Conservation (phyloP, 352 stramenopile genomes). For the Thalassiosira mediterranea region DNA sequence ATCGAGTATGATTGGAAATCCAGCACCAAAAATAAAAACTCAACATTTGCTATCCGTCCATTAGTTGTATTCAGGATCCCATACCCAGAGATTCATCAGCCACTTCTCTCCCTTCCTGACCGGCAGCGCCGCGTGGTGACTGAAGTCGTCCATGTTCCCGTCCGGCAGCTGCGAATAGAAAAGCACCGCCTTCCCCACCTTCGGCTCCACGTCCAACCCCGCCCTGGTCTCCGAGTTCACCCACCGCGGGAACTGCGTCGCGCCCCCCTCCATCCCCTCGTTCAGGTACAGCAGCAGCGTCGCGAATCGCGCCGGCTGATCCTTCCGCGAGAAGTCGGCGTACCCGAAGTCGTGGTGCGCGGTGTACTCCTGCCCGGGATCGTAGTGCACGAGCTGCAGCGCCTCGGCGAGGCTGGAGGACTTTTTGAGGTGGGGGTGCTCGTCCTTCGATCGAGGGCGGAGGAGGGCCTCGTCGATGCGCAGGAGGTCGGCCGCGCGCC, state of each 20-base stretch:
- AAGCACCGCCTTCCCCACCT: conserved; percentile 80
- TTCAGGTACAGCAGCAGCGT: conserved; percentile 85
- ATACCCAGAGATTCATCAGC: conserved; percentile 80
- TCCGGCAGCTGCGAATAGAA: conserved; percentile 82
- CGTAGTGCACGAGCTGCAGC: conserved; percentile 85
- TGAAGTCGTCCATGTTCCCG: conserved; percentile 84
- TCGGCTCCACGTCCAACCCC: conserved; percentile 68
- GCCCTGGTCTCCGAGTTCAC: conserved; percentile 62
- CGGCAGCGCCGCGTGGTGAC: conserved; percentile 76
- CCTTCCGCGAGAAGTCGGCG: conserved; percentile 47
- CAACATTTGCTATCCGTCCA: too few species aligned
- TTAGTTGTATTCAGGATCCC: too few species aligned
- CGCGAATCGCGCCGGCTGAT: conserved; percentile 78
- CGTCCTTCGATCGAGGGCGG: conserved; percentile 30
- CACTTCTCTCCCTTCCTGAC: conserved; percentile 80
- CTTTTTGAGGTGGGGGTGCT: conserved; percentile 52
- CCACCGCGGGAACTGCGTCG: conserved; percentile 71
- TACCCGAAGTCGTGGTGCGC: conserved; percentile 82
- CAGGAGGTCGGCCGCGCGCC: conserved; percentile 72
- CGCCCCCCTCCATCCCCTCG: conserved; percentile 55
- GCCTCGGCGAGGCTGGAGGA: conserved; percentile 77
- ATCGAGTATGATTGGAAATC: background rate
- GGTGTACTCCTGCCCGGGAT: conserved; percentile 74
- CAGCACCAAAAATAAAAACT: background rate
- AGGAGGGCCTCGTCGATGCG: conserved; percentile 75